A percentile compares a stretch with the other conserved stretches of the same genome.
These are phyloP conservation scores for Thalassia testudinum DNA, from an alignment of 116 monocot species.

Conservation along the genomic window DNA sequence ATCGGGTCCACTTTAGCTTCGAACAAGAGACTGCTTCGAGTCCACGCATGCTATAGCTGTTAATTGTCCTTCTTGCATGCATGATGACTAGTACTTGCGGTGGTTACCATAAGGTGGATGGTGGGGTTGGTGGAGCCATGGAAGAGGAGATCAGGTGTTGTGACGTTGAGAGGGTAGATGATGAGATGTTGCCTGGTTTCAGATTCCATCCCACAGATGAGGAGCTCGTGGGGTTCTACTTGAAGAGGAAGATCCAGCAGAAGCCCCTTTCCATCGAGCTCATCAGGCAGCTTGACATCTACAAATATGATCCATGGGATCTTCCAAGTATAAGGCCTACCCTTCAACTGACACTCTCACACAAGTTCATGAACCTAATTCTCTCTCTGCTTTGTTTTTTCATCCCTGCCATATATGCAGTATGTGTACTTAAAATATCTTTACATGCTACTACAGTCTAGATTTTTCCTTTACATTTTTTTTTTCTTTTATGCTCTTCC, in stretches of 20 bases:
- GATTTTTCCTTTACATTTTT: no score
- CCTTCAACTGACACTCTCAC: not conserved
- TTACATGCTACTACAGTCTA: not conserved
- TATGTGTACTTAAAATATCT: no score
- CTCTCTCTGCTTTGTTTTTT: no score
- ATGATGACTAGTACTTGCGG: no score
- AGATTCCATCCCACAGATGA: slow-evolving; percentile 35
- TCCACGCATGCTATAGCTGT: no score
- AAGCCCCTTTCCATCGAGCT: slow-evolving; percentile 21
- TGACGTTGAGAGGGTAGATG: slow-evolving; percentile 10
- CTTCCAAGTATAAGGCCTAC: slow-evolving; percentile 20
- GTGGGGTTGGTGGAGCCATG: no score
- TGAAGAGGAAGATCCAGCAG: slow-evolving; percentile 17
- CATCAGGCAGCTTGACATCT: slow-evolving; percentile 26
- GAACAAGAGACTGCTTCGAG: no score
- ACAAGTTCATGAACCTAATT: not conserved
- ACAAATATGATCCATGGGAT: slow-evolving; percentile 37
- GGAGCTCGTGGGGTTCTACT: slow-evolving; percentile 24
- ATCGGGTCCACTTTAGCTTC: no score
- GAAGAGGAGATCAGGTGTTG: not conserved
- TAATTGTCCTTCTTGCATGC: no score
- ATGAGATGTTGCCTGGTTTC: slow-evolving; percentile 19
- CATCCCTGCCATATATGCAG: no score
- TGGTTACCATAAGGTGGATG: no score
- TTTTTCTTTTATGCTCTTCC: not conserved